Percentiles rank a stretch among this genome's conserved stretches.
Conservation (phyloP, 1,139 yeast genomes). For the Sugiyamaella neomexicana region DNA sequence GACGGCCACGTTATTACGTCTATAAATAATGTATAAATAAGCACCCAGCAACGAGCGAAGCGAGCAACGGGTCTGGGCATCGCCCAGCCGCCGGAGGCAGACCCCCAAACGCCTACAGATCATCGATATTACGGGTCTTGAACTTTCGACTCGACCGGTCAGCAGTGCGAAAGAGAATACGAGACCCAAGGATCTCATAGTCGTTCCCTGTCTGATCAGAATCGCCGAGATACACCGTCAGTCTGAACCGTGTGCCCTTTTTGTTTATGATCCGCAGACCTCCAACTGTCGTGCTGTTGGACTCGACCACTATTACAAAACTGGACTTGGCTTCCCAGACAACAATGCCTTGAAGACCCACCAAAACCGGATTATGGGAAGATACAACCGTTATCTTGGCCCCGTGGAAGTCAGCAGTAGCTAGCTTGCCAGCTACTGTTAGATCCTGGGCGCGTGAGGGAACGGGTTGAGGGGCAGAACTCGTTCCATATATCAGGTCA, state of each 20-base stretch:
- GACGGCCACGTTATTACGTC: too few species aligned
- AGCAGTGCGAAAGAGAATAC: conserved; percentile 71
- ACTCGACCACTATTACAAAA: conserved; percentile 55
- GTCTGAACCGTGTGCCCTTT: conserved; percentile 57
- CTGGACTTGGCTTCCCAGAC: conserved; percentile 83
- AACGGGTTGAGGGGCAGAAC: conserved; percentile 7
- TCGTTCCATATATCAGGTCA: conserved; percentile 46
- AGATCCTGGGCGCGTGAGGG: conserved; percentile 14
- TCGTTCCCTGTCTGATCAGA: conserved; percentile 26
- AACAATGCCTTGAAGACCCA: conserved; percentile 76
- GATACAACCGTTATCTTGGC: conserved; percentile 60
- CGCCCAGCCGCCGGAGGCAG: neutral
- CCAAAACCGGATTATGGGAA: conserved; percentile 56
- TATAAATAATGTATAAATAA: too few species aligned
- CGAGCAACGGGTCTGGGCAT: neutral
- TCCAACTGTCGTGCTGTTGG: conserved; percentile 4
- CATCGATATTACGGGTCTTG: conserved; percentile 72
- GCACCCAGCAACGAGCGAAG: neutral
- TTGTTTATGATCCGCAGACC: conserved; percentile 48
- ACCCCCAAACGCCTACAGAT: conserved; percentile 28
- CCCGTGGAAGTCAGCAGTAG: conserved; percentile 86
- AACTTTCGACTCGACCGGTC: conserved; percentile 87
- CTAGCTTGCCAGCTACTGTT: conserved; percentile 47
- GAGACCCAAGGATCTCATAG: conserved; percentile 75
- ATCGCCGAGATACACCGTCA: conserved; percentile 48